Base-by-base conservation (phyloP, 116 monocot species). In the Trichopus zeylanicus region DNA sequence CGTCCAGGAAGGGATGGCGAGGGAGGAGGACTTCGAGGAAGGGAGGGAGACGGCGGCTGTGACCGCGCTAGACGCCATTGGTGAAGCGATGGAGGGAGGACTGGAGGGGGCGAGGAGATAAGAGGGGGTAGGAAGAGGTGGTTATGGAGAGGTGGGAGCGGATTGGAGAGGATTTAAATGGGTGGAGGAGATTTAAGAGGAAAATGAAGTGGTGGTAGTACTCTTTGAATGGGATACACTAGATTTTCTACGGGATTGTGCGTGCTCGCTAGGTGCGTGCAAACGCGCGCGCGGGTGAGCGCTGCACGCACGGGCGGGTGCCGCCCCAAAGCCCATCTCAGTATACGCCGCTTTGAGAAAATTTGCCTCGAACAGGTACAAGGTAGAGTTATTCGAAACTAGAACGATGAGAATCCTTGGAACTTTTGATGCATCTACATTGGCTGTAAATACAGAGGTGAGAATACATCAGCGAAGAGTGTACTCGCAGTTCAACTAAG, bases 401-500 rank as follows among this genome's bases (percentile, higher is more conserved):
- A n/a, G 13, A 13, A 53, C 1, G 53, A n/a, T 26, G 8, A 13
- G 13, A 12, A 53, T 13, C 28, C 26, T 53, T 28, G 15, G 5
- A 53, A n/a, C 13, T 46, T 39, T 53, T 39, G 30, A 20, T 28
- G 62, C 30, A 63, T 61, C 61, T 49, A 42, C 35, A 61, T 7
- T 65, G 26, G 60, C 55, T 73, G 38, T 70, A 66, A 56, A 70
- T 46, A 42, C 27, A 39, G 18, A 42, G 3, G 18, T 26, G 2
- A 29, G 33, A 38, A 27, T 25, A 58, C 26, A 52, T 77, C 75
- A 89, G 51, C 75, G 75, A 4, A 89, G 72, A 7, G 74, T 80
- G 72, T 80, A 80, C 55, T 88, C 88, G 34, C 88, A 88, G 18
- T 88, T 83, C 21, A 98, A 56, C 78, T 98, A 25, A 98, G 77